Percentiles rank a stretch among this genome's conserved stretches.
Evolutionary conservation across 2,329 filamentous ascomycete species (phyloP).

Genomic region (Ascochyta rabiei): DNA sequence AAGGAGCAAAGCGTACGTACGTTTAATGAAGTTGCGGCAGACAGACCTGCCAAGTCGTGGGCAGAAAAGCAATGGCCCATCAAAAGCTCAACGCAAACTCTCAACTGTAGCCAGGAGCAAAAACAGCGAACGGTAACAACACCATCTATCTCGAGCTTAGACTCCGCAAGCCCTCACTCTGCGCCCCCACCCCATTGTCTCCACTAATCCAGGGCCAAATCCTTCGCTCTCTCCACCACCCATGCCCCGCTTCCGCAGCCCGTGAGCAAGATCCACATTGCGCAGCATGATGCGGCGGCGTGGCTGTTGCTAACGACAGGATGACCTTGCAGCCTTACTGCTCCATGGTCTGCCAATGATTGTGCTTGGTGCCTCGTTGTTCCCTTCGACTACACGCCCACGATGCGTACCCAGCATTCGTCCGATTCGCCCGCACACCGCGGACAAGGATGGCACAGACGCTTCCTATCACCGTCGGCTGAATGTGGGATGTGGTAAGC

Average conservation of each 20-base stretch:
- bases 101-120: too few relatives aligned
- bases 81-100: too few relatives aligned
- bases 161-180: not conserved
- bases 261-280: not conserved
- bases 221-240: slow-evolving; percentile 5
- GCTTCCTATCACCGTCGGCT: not conserved
- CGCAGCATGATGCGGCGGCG: not conserved
- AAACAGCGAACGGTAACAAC: too few relatives aligned
- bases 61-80: too few relatives aligned
- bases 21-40: too few relatives aligned
- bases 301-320: too few relatives aligned
- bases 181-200: not conserved
- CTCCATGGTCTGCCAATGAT: not conserved
- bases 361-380: too few relatives aligned
- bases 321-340: too few relatives aligned
- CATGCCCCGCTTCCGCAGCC: slow-evolving; percentile 4
- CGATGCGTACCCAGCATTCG: not conserved
- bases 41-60: too few relatives aligned
- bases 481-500: not conserved
- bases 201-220: not conserved
- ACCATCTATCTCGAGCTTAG: too few relatives aligned
- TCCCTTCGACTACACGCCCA: not conserved
- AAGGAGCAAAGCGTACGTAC: too few relatives aligned
- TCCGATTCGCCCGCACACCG: not conserved
- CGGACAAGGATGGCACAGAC: not conserved